phyloP scores from a whole-genome alignment of 257 asterid species.

The Nicotiana paniculata region DNA sequence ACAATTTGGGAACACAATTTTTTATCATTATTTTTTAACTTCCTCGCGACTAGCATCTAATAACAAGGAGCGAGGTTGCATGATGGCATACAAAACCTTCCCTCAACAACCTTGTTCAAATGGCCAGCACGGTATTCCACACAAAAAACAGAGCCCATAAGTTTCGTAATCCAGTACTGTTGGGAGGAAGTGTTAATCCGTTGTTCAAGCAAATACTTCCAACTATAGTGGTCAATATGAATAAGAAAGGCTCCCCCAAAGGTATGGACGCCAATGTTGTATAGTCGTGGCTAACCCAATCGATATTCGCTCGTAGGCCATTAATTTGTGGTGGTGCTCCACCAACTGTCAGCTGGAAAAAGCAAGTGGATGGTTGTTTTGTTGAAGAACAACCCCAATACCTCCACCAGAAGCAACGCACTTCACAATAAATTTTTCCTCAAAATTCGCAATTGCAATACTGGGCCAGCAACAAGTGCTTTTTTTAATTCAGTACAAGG shows the following conservation, averaged over 20 bases:
- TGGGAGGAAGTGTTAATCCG: neutral
- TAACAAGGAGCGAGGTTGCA: neutral
- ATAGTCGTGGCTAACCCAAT: neutral
- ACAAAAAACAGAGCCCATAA: neutral
- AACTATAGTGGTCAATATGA: neutral
- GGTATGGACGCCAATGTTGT: constrained; percentile 2
- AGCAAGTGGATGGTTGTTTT: neutral
- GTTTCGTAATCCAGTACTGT: neutral
- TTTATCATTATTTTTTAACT: neutral
- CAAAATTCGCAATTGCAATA: neutral
- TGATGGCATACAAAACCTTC: neutral
- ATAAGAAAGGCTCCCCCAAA: neutral
- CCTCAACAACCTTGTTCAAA: neutral
- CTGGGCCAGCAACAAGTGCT: neutral
- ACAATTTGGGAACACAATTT: neutral
- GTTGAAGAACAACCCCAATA: neutral
- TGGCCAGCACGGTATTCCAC: neutral
- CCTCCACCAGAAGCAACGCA: neutral
- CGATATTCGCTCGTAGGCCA: neutral
- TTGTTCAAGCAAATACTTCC: neutral
- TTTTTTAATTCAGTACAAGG: neutral
- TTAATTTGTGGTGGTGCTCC: neutral
- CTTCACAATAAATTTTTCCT: neutral
- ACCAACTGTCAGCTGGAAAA: neutral
- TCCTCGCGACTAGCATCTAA: no score